These are phyloP conservation scores for Tuctoria greenei DNA, from an alignment of 176 grass and related monocot species.

Conservation along the genomic window DNA sequence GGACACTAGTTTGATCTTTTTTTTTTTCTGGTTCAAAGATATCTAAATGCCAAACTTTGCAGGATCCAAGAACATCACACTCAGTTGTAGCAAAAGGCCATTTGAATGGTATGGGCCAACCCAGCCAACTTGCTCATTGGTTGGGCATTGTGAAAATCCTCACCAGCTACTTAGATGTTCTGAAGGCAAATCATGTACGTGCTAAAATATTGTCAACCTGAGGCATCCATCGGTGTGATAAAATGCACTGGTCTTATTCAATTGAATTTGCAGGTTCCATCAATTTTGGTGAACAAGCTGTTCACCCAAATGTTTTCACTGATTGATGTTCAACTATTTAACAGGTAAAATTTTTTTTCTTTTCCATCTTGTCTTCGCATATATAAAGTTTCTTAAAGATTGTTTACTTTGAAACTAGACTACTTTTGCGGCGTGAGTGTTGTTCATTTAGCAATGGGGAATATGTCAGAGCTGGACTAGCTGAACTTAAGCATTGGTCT, in stretches of 20 bases:
- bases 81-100: conserved; percentile 49
- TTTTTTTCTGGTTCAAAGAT: conserved; percentile 18
- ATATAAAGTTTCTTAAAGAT: conserved; percentile 41
- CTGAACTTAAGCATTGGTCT: conserved; percentile 81
- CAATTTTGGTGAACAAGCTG: conserved; percentile 73
- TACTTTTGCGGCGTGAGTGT: conserved; percentile 79
- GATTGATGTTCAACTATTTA: conserved; percentile 87
- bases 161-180: conserved; percentile 52
- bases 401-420: conserved; percentile 44
- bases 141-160: conserved; percentile 59
- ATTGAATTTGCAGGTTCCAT: conserved; percentile 65
- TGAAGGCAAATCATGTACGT: conserved; percentile 69
- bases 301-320: conserved; percentile 83
- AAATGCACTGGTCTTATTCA: conserved; percentile 30
- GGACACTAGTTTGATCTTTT: neutral
- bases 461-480: conserved; percentile 81
- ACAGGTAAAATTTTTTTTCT: conserved; percentile 57
- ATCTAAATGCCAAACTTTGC: conserved; percentile 34
- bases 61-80: conserved; percentile 66
- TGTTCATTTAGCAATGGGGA: conserved; percentile 93
- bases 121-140: conserved; percentile 59
- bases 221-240: conserved; percentile 15
- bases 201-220: conserved; percentile 6
- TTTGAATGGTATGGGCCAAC: conserved; percentile 52
- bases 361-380: conserved; percentile 16